phyloP scores from a whole-genome alignment of 495 filamentous ascomycete genomes.

The Xylaria sp. region DNA sequence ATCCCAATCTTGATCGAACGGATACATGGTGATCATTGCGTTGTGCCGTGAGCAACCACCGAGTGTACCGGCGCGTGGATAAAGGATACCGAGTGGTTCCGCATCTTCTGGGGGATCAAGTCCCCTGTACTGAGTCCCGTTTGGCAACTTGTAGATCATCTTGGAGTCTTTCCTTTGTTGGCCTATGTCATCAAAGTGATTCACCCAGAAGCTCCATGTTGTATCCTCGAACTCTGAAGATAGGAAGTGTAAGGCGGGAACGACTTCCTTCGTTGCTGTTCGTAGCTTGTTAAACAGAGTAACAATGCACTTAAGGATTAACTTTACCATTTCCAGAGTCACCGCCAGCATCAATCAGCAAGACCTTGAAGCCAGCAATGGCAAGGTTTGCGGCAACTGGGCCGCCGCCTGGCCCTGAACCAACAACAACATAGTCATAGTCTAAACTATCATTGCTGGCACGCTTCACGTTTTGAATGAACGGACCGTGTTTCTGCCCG shows the following conservation, averaged over 20 bases:
- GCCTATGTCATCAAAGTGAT: slow-evolving; percentile 51
- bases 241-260: slow-evolving; percentile 48
- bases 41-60: slow-evolving; percentile 59
- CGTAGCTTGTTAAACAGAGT: slow-evolving; percentile 26
- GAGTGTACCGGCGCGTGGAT: slow-evolving; percentile 52
- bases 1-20: slow-evolving; percentile 53
- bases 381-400: slow-evolving; percentile 65
- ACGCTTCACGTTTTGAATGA: slow-evolving; percentile 1
- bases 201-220: slow-evolving; percentile 58
- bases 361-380: slow-evolving; percentile 59
- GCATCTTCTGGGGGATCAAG: slow-evolving; percentile 15
- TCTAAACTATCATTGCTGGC: slow-evolving; percentile 23
- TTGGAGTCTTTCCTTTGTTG: slow-evolving; percentile 55
- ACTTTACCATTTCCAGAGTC: slow-evolving; percentile 40
- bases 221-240: slow-evolving; percentile 51
- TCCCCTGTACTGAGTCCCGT: slow-evolving; percentile 44
- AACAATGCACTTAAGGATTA: slow-evolving; percentile 24
- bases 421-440: slow-evolving; percentile 69
- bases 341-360: slow-evolving; percentile 67
- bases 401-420: slow-evolving; percentile 67
- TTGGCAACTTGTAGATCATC: slow-evolving; percentile 51
- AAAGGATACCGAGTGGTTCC: slow-evolving; percentile 49
- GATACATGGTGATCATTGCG: slow-evolving; percentile 51
- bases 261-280: slow-evolving; percentile 31
- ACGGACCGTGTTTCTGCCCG: slow-evolving; percentile 4